phyloP scores from a whole-genome alignment of 75 land plant species.

The Chamaecyparis obtusa region DNA sequence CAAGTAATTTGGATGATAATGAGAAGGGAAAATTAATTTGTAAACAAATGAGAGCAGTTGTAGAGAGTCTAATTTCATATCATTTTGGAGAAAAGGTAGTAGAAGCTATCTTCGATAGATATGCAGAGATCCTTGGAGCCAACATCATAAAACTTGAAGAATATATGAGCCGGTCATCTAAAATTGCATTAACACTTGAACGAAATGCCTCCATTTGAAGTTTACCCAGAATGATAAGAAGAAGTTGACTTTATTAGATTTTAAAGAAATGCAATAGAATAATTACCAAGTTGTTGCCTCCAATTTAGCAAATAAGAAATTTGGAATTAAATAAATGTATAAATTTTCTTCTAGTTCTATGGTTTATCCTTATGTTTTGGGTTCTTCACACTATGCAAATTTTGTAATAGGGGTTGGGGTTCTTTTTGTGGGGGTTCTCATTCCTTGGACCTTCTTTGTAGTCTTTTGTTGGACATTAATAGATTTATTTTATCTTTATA shows the following conservation, averaged over 20 bases:
- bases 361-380: too few relatives aligned
- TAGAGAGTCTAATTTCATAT: conserved; percentile 19
- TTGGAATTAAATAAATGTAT: too few relatives aligned
- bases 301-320: too few relatives aligned
- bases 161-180: background rate
- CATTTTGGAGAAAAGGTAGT: conserved; percentile 21
- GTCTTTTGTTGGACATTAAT: too few relatives aligned
- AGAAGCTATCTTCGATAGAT: background rate
- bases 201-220: background rate
- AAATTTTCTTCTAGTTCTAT: too few relatives aligned
- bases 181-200: background rate
- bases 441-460: too few relatives aligned
- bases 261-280: too few relatives aligned
- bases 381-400: too few relatives aligned
- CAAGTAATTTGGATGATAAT: background rate
- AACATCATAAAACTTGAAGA: background rate
- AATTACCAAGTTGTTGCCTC: too few relatives aligned
- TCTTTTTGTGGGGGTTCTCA: too few relatives aligned
- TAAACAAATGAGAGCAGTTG: conserved; percentile 24
- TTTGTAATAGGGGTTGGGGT: too few relatives aligned
- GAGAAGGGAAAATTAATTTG: background rate
- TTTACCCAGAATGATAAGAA: background rate
- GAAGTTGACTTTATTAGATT: background rate
- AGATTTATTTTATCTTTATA: too few relatives aligned
- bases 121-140: background rate